Percentiles rank a stretch among this genome's conserved stretches.
phyloP scores from a whole-genome alignment of 306 rosid species.

The Hippophae rhamnoides region DNA sequence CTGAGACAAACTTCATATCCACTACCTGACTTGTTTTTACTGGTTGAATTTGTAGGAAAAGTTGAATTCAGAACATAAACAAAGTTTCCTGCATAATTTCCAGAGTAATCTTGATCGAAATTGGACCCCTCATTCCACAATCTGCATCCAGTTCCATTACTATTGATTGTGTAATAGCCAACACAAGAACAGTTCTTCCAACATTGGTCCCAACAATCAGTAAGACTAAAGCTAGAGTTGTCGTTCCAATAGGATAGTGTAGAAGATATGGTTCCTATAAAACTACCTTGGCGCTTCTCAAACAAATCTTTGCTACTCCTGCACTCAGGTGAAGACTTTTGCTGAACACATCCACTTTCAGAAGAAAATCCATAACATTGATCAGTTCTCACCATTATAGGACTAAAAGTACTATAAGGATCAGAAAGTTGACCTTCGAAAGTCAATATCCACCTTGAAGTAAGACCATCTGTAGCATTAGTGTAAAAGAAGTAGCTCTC shows the following conservation, averaged over 20 bases:
- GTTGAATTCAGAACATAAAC: neutral
- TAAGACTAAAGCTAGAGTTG: neutral
- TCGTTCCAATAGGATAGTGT: neutral
- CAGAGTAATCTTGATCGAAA: neutral
- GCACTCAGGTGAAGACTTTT: neutral
- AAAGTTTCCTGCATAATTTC: neutral
- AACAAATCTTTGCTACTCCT: neutral
- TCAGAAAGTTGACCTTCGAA: neutral
- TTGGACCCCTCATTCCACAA: constrained; percentile 6
- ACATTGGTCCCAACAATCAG: constrained; percentile 12
- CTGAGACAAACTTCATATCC: neutral
- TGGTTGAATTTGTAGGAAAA: neutral
- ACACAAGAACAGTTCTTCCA: constrained; percentile 14
- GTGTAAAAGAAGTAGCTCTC: constrained; percentile 1
- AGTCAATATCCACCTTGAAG: neutral
- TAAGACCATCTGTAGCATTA: neutral
- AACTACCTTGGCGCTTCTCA: neutral
- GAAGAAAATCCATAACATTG: neutral
- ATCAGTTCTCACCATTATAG: too few relatives aligned
- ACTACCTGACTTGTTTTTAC: neutral
- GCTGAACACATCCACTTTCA: neutral
- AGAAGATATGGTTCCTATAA: neutral
- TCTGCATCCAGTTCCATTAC: constrained; percentile 2
- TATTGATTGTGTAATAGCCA: neutral
- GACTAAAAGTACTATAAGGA: neutral